phyloP scores from a whole-genome alignment of 2,329 filamentous ascomycete genomes.

The Clonostachys rosea region DNA sequence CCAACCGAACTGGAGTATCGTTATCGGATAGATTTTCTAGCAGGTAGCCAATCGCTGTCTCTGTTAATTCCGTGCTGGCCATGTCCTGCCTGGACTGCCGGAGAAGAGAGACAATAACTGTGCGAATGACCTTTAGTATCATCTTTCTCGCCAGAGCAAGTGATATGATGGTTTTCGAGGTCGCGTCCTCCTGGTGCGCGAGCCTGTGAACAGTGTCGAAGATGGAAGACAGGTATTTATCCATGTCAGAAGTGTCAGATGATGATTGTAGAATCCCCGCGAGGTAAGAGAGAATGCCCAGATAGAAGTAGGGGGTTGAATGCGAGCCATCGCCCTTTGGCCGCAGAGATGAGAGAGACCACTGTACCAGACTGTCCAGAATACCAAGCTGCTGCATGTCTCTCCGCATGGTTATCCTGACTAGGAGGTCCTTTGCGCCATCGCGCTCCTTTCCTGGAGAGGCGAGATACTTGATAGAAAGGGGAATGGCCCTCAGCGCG shows the following conservation, averaged over 20 bases:
- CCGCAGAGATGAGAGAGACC: slow-evolving; percentile 61
- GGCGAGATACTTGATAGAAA: slow-evolving; percentile 68
- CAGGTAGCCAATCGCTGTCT: slow-evolving; percentile 77
- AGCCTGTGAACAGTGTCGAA: slow-evolving; percentile 62
- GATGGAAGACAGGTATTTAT: slow-evolving; percentile 58
- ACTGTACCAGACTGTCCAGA: slow-evolving; percentile 61
- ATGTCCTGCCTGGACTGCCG: slow-evolving; percentile 38
- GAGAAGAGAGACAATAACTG: slow-evolving; percentile 63
- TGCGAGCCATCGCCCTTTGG: slow-evolving; percentile 28
- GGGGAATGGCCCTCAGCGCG: slow-evolving; percentile 62
- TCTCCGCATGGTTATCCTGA: slow-evolving; percentile 73
- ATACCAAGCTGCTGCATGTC: slow-evolving; percentile 83
- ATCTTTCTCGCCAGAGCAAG: slow-evolving; percentile 80
- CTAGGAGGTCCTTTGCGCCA: slow-evolving; percentile 78
- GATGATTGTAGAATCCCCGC: slow-evolving; percentile 67
- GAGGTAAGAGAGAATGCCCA: slow-evolving; percentile 76
- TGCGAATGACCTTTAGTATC: slow-evolving; percentile 79
- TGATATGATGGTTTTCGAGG: slow-evolving; percentile 52
- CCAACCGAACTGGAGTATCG: slow-evolving; percentile 85
- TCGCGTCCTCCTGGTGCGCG: slow-evolving; percentile 39
- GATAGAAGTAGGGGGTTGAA: slow-evolving; percentile 65
- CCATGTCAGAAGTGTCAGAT: slow-evolving; percentile 70
- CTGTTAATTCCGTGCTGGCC: slow-evolving; percentile 54
- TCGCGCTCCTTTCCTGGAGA: slow-evolving; percentile 83
- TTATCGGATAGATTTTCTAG: slow-evolving; percentile 77